These are phyloP conservation scores for Gamsiella multidivaricata DNA, from an alignment of 192 early-diverging fungal genomes.

Conservation along the genomic window DNA sequence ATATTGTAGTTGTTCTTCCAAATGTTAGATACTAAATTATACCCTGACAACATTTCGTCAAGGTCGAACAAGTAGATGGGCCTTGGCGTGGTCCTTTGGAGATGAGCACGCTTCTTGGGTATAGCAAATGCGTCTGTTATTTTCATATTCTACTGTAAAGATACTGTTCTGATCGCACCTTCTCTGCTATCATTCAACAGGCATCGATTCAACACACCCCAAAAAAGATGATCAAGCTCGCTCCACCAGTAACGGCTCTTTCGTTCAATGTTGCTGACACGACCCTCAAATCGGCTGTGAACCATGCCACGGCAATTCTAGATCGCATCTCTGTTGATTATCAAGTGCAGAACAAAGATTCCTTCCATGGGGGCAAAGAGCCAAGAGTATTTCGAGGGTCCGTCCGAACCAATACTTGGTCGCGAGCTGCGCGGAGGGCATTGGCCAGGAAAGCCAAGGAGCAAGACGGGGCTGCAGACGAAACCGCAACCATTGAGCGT, in stretches of 20 bases:
- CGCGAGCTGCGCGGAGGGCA: slow-evolving; percentile 42
- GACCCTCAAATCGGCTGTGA: not conserved
- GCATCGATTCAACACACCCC: slow-evolving; percentile 17
- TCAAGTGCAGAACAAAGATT: not conserved
- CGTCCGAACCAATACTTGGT: slow-evolving; percentile 45
- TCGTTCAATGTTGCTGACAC: slow-evolving; percentile 1
- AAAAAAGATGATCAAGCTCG: slow-evolving; percentile 30
- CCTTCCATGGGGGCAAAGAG: not conserved
- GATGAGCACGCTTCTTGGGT: slow-evolving; percentile 50
- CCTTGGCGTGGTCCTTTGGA: slow-evolving; percentile 67
- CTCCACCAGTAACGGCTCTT: slow-evolving; percentile 22
- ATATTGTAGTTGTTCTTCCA: too few relatives aligned
- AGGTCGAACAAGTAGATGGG: slow-evolving; percentile 66
- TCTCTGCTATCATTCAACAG: slow-evolving; percentile 5
- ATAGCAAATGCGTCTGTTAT: too few relatives aligned
- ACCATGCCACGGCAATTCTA: not conserved
- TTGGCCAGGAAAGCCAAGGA: slow-evolving; percentile 10
- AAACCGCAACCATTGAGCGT: not conserved
- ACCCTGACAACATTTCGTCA: slow-evolving; percentile 66
- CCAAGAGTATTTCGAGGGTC: not conserved
- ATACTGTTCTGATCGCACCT: not conserved
- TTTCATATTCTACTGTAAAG: not conserved
- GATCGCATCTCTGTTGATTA: slow-evolving; percentile 11
- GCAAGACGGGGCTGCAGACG: not conserved
- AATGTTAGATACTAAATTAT: slow-evolving; percentile 60